Percentiles rank a stretch among this genome's conserved stretches.
Conservation (phyloP, 805 yeast genomes). For the Saccharomycodes ludwigii region DNA sequence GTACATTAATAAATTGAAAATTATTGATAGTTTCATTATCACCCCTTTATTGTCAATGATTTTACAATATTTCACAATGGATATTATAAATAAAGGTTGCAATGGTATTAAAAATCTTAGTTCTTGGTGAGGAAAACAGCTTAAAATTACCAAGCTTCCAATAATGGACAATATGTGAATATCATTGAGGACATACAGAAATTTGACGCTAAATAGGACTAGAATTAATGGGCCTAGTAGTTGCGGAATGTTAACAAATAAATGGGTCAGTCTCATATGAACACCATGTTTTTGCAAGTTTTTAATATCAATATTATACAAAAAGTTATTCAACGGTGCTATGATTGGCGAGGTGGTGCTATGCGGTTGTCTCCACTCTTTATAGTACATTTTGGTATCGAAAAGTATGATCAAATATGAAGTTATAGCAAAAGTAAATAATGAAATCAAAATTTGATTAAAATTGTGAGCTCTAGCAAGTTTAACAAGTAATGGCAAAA, state of each 20-base stretch:
- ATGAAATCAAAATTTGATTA: constrained; percentile 27
- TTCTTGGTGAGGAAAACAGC: constrained; percentile 85
- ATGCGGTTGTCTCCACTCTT: constrained; percentile 1
- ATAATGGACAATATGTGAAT: constrained; percentile 47
- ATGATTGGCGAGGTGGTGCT: constrained; percentile 33
- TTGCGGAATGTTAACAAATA: constrained; percentile 65
- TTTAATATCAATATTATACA: constrained; percentile 46
- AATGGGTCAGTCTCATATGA: constrained; percentile 67
- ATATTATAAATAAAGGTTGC: constrained; percentile 54
- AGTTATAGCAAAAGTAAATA: constrained; percentile 25
- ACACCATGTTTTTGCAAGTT: constrained; percentile 74
- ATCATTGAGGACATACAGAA: constrained; percentile 10
- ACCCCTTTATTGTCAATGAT: too few relatives aligned
- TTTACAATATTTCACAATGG: too few relatives aligned
- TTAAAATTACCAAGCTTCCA: constrained; percentile 51
- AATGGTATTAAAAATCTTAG: constrained; percentile 75
- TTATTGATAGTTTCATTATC: constrained; percentile 34
- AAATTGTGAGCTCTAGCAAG: too few relatives aligned
- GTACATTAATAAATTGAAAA: constrained; percentile 49
- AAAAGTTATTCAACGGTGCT: constrained; percentile 66
- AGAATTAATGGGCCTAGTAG: constrained; percentile 67
- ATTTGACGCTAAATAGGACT: constrained; percentile 22
- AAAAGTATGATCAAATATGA: constrained; percentile 28
- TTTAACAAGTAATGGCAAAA: constrained; percentile 50
- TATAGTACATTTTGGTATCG: constrained; percentile 40